Evolutionary conservation across 2,329 filamentous ascomycete genomes (phyloP), one percentile per base, ranked within the genome.

Genomic region (Botryosphaeria dothidea): DNA sequence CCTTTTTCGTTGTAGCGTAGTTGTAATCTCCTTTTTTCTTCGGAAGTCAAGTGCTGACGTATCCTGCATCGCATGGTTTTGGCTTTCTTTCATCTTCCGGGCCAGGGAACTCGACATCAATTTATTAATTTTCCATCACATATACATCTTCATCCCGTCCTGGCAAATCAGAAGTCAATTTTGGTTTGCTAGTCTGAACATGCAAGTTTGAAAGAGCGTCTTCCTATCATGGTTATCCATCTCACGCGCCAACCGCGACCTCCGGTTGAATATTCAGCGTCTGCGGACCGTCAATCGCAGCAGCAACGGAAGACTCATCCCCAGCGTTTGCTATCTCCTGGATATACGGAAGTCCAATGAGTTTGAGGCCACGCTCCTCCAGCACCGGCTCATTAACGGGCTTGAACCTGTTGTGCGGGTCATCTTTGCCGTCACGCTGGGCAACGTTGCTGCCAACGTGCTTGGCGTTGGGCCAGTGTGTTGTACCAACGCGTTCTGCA

Each of bases 281-380:
- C 17, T 43, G 52, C 34, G 21, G 52, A n/a, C 25, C 13, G 4
- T 56, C 34, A 9, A 27, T 21, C 17, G 17, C 34, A 4, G 34
- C 34, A n/a, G 34, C 5, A 2, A n/a, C 34, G 19, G 34, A 23
- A 25, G 21, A 8, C 90, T 88, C 0, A 88, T 89, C 19, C 11
- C 21, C 45, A 7, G 11, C 21, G 6, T n/a, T 34, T 17, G 13
- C 52, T 7, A 21, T 27, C 21, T 56, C 67, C 48, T 70, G 67
- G 62, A 78, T 79, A 65, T 83, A 84, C 11, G 82, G 81, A 66
- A 84, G 82, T 2, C 82, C 82, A 1, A 81, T 84, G 61, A 84
- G 68, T 68, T 77, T 81, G 68, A 78, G 82, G 0, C 77, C 78
- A 25, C 79, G 67, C 72, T 82, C 80, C 65, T 71, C 71, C 34